These are phyloP conservation scores for Hibiscus tridactylites DNA, from an alignment of 345 rosid genomes.

Conservation along the genomic window DNA sequence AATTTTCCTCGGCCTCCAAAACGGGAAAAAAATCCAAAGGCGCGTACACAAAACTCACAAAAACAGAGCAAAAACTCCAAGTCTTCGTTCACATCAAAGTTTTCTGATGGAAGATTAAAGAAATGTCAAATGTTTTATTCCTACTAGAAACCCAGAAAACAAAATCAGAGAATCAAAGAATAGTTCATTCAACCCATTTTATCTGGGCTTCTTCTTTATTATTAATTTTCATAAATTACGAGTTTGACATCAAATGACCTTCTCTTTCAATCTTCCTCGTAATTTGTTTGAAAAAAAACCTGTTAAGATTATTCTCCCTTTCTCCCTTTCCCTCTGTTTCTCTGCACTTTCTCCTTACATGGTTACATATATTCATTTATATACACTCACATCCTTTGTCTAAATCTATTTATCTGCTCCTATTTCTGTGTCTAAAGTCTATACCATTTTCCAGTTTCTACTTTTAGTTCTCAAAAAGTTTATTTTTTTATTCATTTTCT, in stretches of 20 bases:
- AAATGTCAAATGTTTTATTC: not conserved
- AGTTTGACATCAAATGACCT: not conserved
- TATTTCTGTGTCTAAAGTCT: not conserved
- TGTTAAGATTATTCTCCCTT: not conserved
- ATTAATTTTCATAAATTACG: not conserved
- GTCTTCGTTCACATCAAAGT: conserved; percentile 22
- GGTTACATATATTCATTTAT: not conserved
- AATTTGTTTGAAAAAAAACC: not conserved
- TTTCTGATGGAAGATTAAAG: not conserved
- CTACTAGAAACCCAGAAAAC: no score
- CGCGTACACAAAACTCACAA: not conserved
- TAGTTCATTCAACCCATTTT: not conserved
- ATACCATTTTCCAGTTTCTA: not conserved
- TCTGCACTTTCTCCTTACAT: conserved; percentile 1
- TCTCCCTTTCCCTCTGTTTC: not conserved
- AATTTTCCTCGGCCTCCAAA: not conserved
- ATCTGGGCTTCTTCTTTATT: not conserved
- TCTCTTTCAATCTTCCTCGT: not conserved
- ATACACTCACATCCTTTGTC: not conserved
- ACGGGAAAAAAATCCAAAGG: not conserved
- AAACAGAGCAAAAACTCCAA: not conserved
- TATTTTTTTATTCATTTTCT: no score
- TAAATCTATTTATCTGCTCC: not conserved
- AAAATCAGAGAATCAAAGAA: not conserved
- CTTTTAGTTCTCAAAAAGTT: not conserved